Evolutionary conservation across 805 yeast genomes (phyloP), one percentile per base, ranked within the genome.

Genomic region (Nakazawaea wyomingensis): DNA sequence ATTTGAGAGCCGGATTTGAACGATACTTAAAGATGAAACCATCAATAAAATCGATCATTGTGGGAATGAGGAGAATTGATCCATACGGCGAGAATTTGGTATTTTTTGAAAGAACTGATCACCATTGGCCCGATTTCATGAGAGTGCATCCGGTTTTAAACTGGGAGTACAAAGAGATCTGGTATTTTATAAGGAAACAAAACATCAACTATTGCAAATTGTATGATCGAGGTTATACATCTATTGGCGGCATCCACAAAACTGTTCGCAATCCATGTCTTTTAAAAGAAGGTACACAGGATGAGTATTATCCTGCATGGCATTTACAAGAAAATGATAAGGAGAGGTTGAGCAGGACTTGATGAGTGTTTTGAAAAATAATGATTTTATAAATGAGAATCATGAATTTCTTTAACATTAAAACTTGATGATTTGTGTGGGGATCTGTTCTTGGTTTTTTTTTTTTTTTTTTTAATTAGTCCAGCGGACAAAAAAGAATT

Each of bases 61-160:
- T 93, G 4, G 99, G 99, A 0, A 86, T 88, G 24, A 70, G 99
- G 43, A 72, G 84, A 44, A 78, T 87, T 2, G 99, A 93, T 57
- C 98, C 99, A 0, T 85, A 73, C 60, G 93, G 96, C 0, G 67
- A 65, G 2, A 51, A 65, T 17, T 65, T 91, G 36, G 48, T 65
- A 21, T 70, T 74, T 35, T 73, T 86, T 41, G 95, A 88, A 55
- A 61, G 55, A 31, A 93, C 99, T 0, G 96, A 91, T 55, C 82
- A 80, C 46, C 80, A 88, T 45, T 93, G 98, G 98, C 99, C 99
- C 4, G 65, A 70, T 21, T 91, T 93, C 56, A 62, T 82, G 49
- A 64, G 99, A 39, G 68, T 90, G 4, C 95, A 90, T 54, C 98
- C 99, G 0, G 79, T 93, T 5, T 68, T 93, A 34, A 85, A 85